Conservation (phyloP, 345 rosid species). For the Lepidium aucheri region DNA sequence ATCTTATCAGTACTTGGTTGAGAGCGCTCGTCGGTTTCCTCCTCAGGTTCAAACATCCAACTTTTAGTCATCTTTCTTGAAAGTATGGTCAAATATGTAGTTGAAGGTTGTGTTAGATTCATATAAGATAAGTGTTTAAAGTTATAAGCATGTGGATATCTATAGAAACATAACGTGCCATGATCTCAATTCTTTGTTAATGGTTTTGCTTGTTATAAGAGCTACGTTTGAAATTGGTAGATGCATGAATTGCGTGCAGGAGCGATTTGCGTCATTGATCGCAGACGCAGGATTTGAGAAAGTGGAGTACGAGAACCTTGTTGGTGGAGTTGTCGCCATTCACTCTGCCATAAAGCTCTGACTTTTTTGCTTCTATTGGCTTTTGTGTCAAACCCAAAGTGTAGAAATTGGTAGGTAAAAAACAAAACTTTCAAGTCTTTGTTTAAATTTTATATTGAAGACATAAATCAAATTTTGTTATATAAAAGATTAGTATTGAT, state of each 20-base stretch:
- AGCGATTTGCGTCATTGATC: slow-evolving; percentile 78
- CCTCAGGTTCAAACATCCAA: slow-evolving; percentile 46
- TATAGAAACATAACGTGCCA: neutral
- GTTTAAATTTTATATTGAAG: too few relatives aligned
- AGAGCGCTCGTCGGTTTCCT: slow-evolving; percentile 90
- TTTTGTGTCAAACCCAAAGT: neutral
- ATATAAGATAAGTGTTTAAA: neutral
- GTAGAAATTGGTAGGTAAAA: too few relatives aligned
- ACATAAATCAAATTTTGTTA: too few relatives aligned
- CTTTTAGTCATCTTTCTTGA: neutral
- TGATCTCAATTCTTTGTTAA: neutral
- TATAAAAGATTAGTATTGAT: too few relatives aligned
- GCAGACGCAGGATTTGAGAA: slow-evolving; percentile 87
- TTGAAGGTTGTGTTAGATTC: neutral
- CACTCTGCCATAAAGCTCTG: slow-evolving; percentile 78
- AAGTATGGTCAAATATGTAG: neutral
- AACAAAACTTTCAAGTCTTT: too few relatives aligned
- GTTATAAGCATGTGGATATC: neutral
- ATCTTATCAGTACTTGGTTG: slow-evolving; percentile 90
- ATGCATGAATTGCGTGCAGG: slow-evolving; percentile 34
- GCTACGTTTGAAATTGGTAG: neutral
- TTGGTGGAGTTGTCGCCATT: slow-evolving; percentile 88
- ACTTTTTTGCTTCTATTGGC: neutral
- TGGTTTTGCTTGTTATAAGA: neutral
- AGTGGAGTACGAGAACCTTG: slow-evolving; percentile 93